Evolutionary conservation across 164 flowering plant species (phyloP), one percentile per base, ranked within the genome.

Genomic region (Vitis vinifera): DNA sequence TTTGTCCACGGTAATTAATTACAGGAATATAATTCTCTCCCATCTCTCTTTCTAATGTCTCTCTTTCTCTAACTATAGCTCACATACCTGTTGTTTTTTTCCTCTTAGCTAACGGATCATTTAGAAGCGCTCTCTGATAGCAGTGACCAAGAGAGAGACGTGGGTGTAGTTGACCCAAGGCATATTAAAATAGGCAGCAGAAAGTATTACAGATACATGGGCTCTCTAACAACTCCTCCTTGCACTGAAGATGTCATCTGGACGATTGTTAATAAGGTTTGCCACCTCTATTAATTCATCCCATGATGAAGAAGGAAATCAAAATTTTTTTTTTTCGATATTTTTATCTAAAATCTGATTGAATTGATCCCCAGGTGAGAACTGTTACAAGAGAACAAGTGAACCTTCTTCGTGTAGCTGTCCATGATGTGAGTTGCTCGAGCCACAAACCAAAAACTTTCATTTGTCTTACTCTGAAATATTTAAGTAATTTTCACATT

Each of bases 181-280:
- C 10, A 62, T 15, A 62, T 83, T 14, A 76, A 70, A 50, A 63
- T 77, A 4, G 79, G 79, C 0, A 70, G 80, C 49, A 70, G 74
- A 49, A 77, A 78, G 14, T 85, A 83, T 55, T 83, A 81, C 69
- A 77, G 85, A 74, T 85, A 85, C 76, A 68, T 75, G 47, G 85
- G 86, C 12, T 85, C 88, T 19, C 86, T 87, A 2, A 84, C 91
- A 0, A 37, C 56, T 69, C 89, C 90, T 71, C 90, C 93, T 29
- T 88, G 92, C 72, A 78, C 82, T 30, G 71, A 86, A 73, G 71
- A 75, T 60, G 84, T 87, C 15, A 9, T 70, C 3, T 89, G 93
- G 93, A 81, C 85, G 13, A 78, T 89, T 8, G 63, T 82, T 3
- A 68, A 52, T 67, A 78, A 84, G 88, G 91, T 88, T 3, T 0